Conservation (phyloP, 202 grass and related monocot species). For the Schoenoplectus triqueter region DNA sequence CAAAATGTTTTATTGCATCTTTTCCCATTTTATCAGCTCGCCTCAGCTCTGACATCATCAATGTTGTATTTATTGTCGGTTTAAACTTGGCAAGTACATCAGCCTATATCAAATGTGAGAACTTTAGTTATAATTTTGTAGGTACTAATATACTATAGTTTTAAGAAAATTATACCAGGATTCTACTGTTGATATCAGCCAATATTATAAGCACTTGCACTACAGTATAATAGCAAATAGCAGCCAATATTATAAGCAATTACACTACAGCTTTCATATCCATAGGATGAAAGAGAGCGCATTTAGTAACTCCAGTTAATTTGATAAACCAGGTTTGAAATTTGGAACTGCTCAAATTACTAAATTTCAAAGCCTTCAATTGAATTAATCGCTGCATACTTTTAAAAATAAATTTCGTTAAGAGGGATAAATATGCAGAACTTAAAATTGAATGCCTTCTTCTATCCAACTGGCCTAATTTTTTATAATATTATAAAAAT, state of each 20-base stretch:
- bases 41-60: constrained; percentile 66
- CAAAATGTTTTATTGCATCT: constrained; percentile 67
- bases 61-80: constrained; percentile 62
- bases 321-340: neutral
- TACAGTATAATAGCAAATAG: constrained; percentile 13
- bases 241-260: neutral
- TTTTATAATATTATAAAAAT: neutral
- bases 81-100: constrained; percentile 81
- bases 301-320: neutral
- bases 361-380: neutral
- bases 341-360: neutral
- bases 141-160: neutral
- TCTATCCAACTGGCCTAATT: neutral
- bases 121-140: constrained; percentile 23
- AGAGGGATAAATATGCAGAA: neutral
- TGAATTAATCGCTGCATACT: neutral
- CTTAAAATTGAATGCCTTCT: constrained; percentile 12
- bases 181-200: neutral
- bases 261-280: neutral
- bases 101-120: constrained; percentile 50
- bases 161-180: neutral
- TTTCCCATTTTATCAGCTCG: constrained; percentile 61
- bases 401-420: constrained; percentile 6
- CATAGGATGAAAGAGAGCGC: too few species aligned
- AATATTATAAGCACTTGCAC: neutral